Percentiles rank a stretch among this genome's conserved stretches.
Evolutionary conservation across 371 early-diverging fungal species (phyloP).

Genomic region (Dichotomocladium elegans): DNA sequence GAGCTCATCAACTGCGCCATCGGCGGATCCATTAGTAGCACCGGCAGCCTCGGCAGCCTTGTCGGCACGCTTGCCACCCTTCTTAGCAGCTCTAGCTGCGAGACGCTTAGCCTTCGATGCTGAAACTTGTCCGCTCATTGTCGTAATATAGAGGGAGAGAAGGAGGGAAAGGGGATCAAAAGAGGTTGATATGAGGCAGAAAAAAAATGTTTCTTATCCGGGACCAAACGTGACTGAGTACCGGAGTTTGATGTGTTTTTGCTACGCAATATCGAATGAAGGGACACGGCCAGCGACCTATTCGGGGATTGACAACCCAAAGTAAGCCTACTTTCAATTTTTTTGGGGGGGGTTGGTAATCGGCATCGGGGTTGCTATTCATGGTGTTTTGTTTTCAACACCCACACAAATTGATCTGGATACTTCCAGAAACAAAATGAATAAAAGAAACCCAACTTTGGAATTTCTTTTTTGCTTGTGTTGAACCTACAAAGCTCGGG

Average conservation of each 20-base stretch:
- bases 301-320: neutral
- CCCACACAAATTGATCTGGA: no score
- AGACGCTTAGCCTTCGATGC: conserved; percentile 82
- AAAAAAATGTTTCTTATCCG: neutral
- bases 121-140: conserved; percentile 41
- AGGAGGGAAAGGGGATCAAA: neutral
- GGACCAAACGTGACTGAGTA: no score
- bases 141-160: neutral
- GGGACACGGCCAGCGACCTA: neutral
- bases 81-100: conserved; percentile 71
- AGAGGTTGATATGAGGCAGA: neutral
- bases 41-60: conserved; percentile 33
- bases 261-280: neutral
- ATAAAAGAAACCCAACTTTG: no score
- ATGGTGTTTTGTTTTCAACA: no score
- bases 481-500: no score
- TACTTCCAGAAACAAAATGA: no score
- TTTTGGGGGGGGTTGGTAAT: neutral
- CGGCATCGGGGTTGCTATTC: neutral
- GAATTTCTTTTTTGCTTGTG: no score
- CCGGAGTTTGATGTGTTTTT: neutral
- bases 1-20: conserved; percentile 20
- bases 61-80: conserved; percentile 14
- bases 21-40: conserved; percentile 2
- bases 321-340: neutral